Evolutionary conservation across 1,139 yeast species (phyloP).

Genomic region (Yamadazyma sp.): DNA sequence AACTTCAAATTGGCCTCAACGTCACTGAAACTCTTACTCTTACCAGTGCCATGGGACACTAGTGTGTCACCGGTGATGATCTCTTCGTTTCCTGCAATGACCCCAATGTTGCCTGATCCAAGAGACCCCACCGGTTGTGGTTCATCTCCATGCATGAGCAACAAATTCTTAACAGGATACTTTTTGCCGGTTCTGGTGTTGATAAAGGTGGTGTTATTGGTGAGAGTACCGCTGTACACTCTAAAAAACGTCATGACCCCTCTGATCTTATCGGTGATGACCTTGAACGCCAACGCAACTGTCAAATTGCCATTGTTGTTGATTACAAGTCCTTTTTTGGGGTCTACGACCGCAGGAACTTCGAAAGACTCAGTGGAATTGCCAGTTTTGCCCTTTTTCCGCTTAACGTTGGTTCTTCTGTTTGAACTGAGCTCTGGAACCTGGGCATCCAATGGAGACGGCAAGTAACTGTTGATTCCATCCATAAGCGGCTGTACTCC

Average conservation of each 20-base stretch:
- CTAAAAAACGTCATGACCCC: slow-evolving; percentile 86
- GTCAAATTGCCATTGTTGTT: slow-evolving; percentile 58
- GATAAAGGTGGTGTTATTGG: slow-evolving; percentile 58
- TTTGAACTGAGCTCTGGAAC: slow-evolving; percentile 51
- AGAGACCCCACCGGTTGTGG: slow-evolving; percentile 69
- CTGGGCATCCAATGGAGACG: slow-evolving; percentile 71
- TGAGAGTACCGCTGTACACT: slow-evolving; percentile 78
- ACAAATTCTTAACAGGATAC: slow-evolving; percentile 63
- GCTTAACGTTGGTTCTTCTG: slow-evolving; percentile 12
- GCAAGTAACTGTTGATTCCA: slow-evolving; percentile 72
- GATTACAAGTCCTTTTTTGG: slow-evolving; percentile 49
- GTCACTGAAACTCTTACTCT: slow-evolving; percentile 48
- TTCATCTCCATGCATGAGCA: slow-evolving; percentile 85
- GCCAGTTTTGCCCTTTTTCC: slow-evolving; percentile 13
- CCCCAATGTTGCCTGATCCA: slow-evolving; percentile 85
- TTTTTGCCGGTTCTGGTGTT: slow-evolving; percentile 72
- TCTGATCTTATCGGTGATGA: slow-evolving; percentile 76
- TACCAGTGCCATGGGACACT: slow-evolving; percentile 49
- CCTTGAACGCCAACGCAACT: slow-evolving; percentile 90
- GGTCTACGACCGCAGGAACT: slow-evolving; percentile 38
- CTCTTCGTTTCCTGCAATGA: slow-evolving; percentile 68
- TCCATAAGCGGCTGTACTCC: slow-evolving; percentile 95
- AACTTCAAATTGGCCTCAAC: slow-evolving; percentile 54
- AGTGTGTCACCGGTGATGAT: slow-evolving; percentile 90
- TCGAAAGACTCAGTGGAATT: slow-evolving; percentile 15